These are phyloP conservation scores for Pholiota molesta DNA, from an alignment of 768 basidiomycete species.

Conservation along the genomic window DNA sequence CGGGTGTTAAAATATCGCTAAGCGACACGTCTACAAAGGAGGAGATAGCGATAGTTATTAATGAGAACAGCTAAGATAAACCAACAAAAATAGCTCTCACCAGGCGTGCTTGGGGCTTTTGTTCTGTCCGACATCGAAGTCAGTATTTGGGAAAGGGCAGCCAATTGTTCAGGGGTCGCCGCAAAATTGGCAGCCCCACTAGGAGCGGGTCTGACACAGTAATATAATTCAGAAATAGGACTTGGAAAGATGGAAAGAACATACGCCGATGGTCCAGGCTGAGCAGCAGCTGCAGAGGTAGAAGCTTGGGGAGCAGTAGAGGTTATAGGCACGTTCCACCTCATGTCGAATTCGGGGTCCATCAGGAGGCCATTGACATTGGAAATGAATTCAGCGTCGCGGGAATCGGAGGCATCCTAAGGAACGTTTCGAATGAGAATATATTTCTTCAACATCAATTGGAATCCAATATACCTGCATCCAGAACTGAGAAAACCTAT, in stretches of 20 bases:
- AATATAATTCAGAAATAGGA: not conserved
- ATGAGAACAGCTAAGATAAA: not conserved
- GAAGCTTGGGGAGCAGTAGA: constrained; percentile 45
- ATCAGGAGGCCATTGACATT: constrained; percentile 74
- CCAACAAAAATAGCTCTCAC: constrained; percentile 22
- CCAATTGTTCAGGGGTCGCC: constrained; percentile 68
- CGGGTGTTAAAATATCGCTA: constrained; percentile 74
- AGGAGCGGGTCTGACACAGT: constrained; percentile 19
- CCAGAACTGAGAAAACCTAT: constrained; percentile 64
- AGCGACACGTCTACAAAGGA: constrained; percentile 58
- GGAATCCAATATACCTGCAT: constrained; percentile 62
- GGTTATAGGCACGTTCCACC: constrained; percentile 50
- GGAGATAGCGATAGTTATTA: not conserved
- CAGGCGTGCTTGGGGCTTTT: constrained; percentile 32
- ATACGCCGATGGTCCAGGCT: constrained; percentile 35
- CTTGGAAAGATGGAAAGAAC: constrained; percentile 13
- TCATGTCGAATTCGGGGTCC: constrained; percentile 62
- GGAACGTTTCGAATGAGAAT: not conserved
- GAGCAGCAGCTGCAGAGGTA: constrained; percentile 36
- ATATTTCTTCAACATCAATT: not conserved
- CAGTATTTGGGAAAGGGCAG: constrained; percentile 59
- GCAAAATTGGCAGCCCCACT: constrained; percentile 32
- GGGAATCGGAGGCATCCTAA: constrained; percentile 66
- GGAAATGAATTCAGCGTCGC: constrained; percentile 73
- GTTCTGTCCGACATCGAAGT: constrained; percentile 43